phyloP scores from a whole-genome alignment of 306 rosid genomes.

The Fagus crenata region DNA sequence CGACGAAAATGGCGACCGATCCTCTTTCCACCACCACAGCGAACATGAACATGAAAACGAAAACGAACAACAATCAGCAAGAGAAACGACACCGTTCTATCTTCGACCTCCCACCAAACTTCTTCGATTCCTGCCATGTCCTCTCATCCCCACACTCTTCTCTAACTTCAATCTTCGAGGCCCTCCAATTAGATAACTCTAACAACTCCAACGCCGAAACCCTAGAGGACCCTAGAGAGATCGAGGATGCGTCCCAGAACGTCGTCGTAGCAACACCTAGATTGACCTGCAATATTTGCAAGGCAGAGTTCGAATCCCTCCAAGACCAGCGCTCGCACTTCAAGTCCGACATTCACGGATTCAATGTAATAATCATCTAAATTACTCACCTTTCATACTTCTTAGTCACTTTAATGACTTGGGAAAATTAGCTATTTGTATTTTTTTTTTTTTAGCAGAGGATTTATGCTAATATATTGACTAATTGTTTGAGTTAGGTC shows the following conservation, averaged over 20 bases:
- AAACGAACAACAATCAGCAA: conserved; percentile 19
- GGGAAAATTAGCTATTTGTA: neutral
- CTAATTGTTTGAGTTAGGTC: neutral
- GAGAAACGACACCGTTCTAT: conserved; percentile 68
- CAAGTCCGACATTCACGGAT: conserved; percentile 93
- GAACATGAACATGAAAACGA: conserved; percentile 4
- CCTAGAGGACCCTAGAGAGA: conserved; percentile 34
- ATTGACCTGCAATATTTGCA: conserved; percentile 84
- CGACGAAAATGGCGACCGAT: conserved; percentile 47
- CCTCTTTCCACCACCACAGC: conserved; percentile 6
- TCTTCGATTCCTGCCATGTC: conserved; percentile 62
- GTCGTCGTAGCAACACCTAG: conserved; percentile 41
- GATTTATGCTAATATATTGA: neutral
- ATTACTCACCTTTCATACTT: neutral
- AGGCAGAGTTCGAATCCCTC: conserved; percentile 83
- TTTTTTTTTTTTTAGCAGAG: neutral
- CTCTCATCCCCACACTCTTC: conserved; percentile 55
- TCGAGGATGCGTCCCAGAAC: conserved; percentile 35
- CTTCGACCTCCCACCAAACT: conserved; percentile 55
- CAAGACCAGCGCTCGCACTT: conserved; percentile 92
- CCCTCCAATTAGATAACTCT: neutral
- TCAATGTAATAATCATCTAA: conserved; percentile 54
- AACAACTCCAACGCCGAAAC: conserved; percentile 27
- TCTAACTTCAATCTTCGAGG: conserved; percentile 34
- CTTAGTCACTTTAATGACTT: neutral